A percentile compares a stretch with the other conserved stretches of the same genome.
phyloP scores from a whole-genome alignment of 2,329 filamentous ascomycete species.

The Sclerotinia subarctica region DNA sequence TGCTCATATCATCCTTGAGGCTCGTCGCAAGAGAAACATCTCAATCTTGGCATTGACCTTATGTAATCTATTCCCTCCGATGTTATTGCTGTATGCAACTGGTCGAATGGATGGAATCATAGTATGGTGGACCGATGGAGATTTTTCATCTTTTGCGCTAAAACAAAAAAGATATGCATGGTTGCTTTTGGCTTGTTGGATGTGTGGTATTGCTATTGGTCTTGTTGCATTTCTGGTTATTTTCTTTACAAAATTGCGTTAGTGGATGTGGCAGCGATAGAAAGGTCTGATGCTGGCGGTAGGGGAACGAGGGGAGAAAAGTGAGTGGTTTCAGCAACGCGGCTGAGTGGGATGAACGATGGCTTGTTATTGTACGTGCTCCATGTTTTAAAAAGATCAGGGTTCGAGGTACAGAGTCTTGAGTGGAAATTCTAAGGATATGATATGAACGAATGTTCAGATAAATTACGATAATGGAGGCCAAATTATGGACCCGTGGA shows the following conservation, averaged over 20 bases:
- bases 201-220: constrained; percentile 24
- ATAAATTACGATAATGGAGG: background rate
- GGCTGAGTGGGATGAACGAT: background rate
- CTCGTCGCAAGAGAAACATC: constrained; percentile 26
- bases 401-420: background rate
- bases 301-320: background rate
- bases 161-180: constrained; percentile 31
- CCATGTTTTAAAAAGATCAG: background rate
- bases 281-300: background rate
- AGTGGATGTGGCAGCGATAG: background rate
- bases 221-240: constrained; percentile 27
- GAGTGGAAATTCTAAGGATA: background rate
- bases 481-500: background rate
- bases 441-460: background rate
- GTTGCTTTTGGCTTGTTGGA: constrained; percentile 27
- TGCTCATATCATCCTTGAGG: constrained; percentile 23
- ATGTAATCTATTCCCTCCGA: constrained; percentile 34
- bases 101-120: constrained; percentile 34
- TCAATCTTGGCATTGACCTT: constrained; percentile 30
- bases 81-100: constrained; percentile 31
- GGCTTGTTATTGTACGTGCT: background rate
- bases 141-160: constrained; percentile 29
- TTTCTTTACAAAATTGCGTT: constrained; percentile 15
- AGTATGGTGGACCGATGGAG: constrained; percentile 31
- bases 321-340: no score